Conservation (phyloP, 2,329 filamentous ascomycete species). For the Fusarium cicatricum region DNA sequence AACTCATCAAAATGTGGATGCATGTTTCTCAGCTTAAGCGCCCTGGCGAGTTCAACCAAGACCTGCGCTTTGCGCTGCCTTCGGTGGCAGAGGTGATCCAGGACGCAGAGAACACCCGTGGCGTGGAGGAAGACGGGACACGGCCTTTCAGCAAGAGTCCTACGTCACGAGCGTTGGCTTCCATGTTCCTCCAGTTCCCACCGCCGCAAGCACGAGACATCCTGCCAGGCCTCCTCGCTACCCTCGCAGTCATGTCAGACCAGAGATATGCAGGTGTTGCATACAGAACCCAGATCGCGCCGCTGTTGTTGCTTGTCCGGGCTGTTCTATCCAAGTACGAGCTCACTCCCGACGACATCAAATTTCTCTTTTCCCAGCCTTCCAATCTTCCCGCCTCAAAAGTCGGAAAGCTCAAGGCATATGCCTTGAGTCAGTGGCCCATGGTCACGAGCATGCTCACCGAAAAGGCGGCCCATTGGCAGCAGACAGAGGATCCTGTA, state of each 20-base stretch:
- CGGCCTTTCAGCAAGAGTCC: neutral
- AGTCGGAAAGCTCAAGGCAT: conserved; percentile 33
- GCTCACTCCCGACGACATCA: conserved; percentile 32
- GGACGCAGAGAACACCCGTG: conserved; percentile 13
- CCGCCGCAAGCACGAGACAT: conserved; percentile 37
- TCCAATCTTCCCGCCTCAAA: conserved; percentile 30
- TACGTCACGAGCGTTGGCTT: conserved; percentile 36
- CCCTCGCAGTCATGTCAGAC: conserved; percentile 45
- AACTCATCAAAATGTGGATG: conserved; percentile 49
- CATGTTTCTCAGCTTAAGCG: conserved; percentile 48
- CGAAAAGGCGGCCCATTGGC: conserved; percentile 36
- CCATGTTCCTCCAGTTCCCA: conserved; percentile 46
- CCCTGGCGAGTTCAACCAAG: conserved; percentile 32
- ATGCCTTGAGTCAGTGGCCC: conserved; percentile 45
- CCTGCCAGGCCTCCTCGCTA: conserved; percentile 46
- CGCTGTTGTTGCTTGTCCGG: conserved; percentile 43
- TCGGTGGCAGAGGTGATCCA: conserved; percentile 40
- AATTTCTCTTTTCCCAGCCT: conserved; percentile 22
- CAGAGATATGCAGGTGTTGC: conserved; percentile 19
- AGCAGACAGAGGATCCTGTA: conserved; percentile 3
- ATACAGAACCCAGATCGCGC: conserved; percentile 35
- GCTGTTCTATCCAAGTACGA: conserved; percentile 30
- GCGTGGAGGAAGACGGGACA: neutral
- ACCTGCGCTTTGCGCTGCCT: conserved; percentile 44
- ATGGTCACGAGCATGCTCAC: conserved; percentile 35